Base-by-base conservation (phyloP, 2,329 filamentous ascomycete species). In the Diaporthe batatas region DNA sequence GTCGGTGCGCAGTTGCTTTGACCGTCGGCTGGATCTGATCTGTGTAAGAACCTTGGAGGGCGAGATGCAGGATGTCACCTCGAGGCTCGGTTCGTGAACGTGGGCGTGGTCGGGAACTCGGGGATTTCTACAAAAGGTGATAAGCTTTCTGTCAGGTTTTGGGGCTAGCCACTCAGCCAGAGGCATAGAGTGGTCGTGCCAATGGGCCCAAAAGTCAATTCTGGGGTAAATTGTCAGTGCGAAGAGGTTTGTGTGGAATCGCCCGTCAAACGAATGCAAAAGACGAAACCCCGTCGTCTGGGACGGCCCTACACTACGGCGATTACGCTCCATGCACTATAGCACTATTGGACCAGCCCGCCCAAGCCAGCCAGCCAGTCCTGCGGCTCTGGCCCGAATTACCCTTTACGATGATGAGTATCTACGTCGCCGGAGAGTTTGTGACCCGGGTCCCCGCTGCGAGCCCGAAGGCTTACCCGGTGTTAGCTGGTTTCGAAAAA, bases 61-160 rank as follows among this genome's bases (percentile, higher is more conserved):
- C 47, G 39, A 53, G 62, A 67, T 67, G 47, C 62, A 53, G 62
- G n/a, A 67, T 67, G 62, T n/a, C 62, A 67, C 47, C 47, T 39
- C 47, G 29, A 32, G 42, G 44, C 21, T 36, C 21, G 6, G n/a
- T 47, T 11, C 1, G 39, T 32, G 59, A 18, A 47, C 10, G 10
- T 25, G n/a, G n/a, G 47, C 12, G 47, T 51, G 47, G 47, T 53
- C 47, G 62, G 62, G 62, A 53, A 36, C 21, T 67, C 47, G 47
- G 62, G 32, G 62, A 18, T 67, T 53, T 39, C 4, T 47, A 23
- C 47, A 10, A 12, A 12, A 34, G 12, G 39, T 36, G 47, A 67
- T 29, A 67, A 67, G 62, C 62, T 67, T 67, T 67, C 62, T 53
- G 62, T 39, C 62, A 51, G 62, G 62, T 65, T 49, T 49, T 65